A percentile compares a stretch with the other conserved stretches of the same genome.
Evolutionary conservation across 371 early-diverging fungal species (phyloP).

Genomic region (Actinomucor elegans): DNA sequence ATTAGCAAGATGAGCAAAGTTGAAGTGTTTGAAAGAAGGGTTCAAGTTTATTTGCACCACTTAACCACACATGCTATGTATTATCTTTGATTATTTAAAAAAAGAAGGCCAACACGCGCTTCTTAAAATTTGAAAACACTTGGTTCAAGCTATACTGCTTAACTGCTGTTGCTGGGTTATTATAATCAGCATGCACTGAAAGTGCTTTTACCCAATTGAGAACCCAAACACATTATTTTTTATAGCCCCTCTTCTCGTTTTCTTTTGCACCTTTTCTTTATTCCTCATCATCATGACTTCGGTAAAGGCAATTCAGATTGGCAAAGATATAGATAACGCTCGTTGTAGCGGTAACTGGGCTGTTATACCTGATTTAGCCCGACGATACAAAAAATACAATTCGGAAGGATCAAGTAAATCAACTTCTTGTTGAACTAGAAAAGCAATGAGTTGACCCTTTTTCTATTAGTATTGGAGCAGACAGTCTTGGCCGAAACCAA

Average conservation of each 20-base stretch:
- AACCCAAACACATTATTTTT: not conserved
- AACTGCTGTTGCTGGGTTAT: no score
- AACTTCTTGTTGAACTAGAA: not conserved
- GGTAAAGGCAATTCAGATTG: conserved; percentile 30
- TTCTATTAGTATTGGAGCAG: conserved; percentile 42
- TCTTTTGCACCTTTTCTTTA: not conserved
- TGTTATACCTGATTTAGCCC: conserved; percentile 55
- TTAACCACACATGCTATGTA: no score
- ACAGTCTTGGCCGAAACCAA: conserved; percentile 44
- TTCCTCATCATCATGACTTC: conserved; percentile 19
- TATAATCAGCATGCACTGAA: no score
- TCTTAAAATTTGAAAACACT: no score
- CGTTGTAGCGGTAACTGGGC: conserved; percentile 56
- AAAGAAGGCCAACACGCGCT: no score
- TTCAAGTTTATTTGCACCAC: no score
- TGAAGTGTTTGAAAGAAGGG: no score
- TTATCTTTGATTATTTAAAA: no score
- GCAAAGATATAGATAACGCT: conserved; percentile 51
- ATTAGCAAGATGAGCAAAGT: no score
- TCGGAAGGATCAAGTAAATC: conserved; percentile 57
- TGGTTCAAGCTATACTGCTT: no score
- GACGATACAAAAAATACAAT: conserved; percentile 61
- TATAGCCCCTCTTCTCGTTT: conserved; percentile 6
- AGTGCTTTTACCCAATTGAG: conserved; percentile 4
- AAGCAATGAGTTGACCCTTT: not conserved